Evolutionary conservation across 495 filamentous ascomycete species (phyloP).

Genomic region (Gamarada debralockiae): DNA sequence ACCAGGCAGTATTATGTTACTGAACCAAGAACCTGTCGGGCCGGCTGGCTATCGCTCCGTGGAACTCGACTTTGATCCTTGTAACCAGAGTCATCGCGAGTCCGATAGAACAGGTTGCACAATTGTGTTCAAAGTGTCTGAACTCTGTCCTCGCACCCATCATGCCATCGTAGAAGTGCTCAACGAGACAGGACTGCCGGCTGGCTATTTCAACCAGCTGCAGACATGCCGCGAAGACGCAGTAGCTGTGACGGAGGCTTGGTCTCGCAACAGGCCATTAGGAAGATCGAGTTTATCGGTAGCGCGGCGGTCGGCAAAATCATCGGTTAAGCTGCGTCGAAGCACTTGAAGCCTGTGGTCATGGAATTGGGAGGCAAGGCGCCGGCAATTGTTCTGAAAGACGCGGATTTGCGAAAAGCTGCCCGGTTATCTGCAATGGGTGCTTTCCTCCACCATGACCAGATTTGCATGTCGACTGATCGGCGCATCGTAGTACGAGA

Average conservation of each 20-base stretch:
- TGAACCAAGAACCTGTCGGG: no score
- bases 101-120: constrained; percentile 79
- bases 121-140: constrained; percentile 68
- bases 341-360: constrained; percentile 61
- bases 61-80: constrained; percentile 67
- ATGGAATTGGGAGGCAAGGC: constrained; percentile 63
- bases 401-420: constrained; percentile 55
- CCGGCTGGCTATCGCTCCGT: no score
- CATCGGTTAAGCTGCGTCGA: constrained; percentile 38
- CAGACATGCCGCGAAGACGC: constrained; percentile 47
- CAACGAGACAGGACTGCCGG: constrained; percentile 66
- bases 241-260: constrained; percentile 46
- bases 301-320: constrained; percentile 51
- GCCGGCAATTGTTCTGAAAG: constrained; percentile 56
- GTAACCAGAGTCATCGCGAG: constrained; percentile 58
- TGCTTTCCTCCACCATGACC: constrained; percentile 58
- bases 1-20: no score
- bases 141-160: constrained; percentile 70
- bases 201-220: constrained; percentile 53
- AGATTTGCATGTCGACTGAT: constrained; percentile 86
- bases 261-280: constrained; percentile 47
- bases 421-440: constrained; percentile 35
- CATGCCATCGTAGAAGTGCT: constrained; percentile 67
- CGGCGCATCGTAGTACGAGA: constrained; percentile 72
- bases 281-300: constrained; percentile 65